Evolutionary conservation across 371 early-diverging fungal species (phyloP).

Genomic region (Mucor velutinosus): DNA sequence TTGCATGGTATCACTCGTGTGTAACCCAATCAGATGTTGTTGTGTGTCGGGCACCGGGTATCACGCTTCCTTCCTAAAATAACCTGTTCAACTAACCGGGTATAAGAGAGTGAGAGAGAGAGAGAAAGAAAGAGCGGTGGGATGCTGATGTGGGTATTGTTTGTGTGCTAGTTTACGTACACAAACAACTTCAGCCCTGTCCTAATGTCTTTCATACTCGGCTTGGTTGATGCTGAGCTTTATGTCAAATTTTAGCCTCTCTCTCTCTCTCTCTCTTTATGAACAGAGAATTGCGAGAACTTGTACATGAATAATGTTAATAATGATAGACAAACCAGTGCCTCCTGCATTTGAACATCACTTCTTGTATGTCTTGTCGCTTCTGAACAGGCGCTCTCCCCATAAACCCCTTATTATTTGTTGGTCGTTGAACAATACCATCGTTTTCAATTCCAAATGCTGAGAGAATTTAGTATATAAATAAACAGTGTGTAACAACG

Average conservation of each 20-base stretch:
- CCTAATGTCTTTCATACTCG: background rate
- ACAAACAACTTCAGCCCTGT: background rate
- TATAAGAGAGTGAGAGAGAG: background rate
- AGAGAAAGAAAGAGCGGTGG: background rate
- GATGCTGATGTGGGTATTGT: background rate
- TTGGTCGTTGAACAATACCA: background rate
- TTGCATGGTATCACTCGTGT: conserved; percentile 7
- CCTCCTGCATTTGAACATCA: no score
- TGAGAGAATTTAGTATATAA: background rate
- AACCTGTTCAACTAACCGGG: background rate
- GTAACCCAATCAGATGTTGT: conserved; percentile 3
- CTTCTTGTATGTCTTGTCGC: no score
- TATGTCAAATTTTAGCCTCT: no score
- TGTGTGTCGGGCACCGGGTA: conserved; percentile 19
- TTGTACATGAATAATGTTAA: no score
- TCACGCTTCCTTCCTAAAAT: conserved; percentile 26
- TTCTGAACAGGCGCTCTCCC: no score
- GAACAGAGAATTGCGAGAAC: no score
- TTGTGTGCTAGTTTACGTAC: no score
- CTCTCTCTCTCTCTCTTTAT: no score
- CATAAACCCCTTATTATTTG: background rate
- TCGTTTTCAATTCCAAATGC: background rate
- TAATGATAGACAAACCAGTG: no score
- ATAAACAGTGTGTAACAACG: background rate
- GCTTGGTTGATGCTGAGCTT: background rate